Evolutionary conservation across 371 early-diverging fungal genomes (phyloP), one percentile per base, ranked within the genome.

Genomic region (Mortierella sp.): DNA sequence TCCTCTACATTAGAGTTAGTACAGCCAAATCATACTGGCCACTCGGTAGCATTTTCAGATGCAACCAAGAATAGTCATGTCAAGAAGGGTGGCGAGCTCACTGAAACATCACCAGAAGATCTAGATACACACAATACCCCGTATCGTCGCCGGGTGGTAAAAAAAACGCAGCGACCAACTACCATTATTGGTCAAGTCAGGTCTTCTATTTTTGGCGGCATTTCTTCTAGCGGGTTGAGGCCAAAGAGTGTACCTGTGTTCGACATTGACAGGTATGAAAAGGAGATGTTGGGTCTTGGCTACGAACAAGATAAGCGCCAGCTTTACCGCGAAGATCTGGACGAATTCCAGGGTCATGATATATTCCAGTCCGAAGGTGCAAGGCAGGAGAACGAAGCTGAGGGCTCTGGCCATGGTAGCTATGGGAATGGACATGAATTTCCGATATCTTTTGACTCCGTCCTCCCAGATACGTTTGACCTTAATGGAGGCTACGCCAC

Each of bases 181-280:
- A 77, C 77, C 10, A 77, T 77, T 47, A 67, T 71, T 53, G 77
- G 77, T 36, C 77, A 77, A 13, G 72, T 65, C 40, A 58, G 77
- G 2, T 55, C 47, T 24, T 72, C 77, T 53, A 41, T 72, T 21
- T 36, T 36, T 6, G 36, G 36, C 1, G 45, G 58, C 48, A 59
- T 64, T 33, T 67, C 77, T 4, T 24, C 58, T 4, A 38, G 58
- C 0, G 61, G 62, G 7, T 32, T 58, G 0, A 58, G 77, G 19
- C 77, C 77, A 28, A 77, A 63, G 55, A 71, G 72, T 41, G 48
- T 28, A 28, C 28, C 28, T 28, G 28, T 70, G 11, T 77, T 77
- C 65, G 77, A 77, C 36, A 58, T 77, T 41, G 72, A 71, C 8
- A 55, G 77, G 7, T 72, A 72, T 33, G 77, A 72, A 33, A 71